A percentile compares a stretch with the other conserved stretches of the same genome.
Evolutionary conservation across 192 early-diverging fungal genomes (phyloP).

Genomic region (Coemansia sp.): DNA sequence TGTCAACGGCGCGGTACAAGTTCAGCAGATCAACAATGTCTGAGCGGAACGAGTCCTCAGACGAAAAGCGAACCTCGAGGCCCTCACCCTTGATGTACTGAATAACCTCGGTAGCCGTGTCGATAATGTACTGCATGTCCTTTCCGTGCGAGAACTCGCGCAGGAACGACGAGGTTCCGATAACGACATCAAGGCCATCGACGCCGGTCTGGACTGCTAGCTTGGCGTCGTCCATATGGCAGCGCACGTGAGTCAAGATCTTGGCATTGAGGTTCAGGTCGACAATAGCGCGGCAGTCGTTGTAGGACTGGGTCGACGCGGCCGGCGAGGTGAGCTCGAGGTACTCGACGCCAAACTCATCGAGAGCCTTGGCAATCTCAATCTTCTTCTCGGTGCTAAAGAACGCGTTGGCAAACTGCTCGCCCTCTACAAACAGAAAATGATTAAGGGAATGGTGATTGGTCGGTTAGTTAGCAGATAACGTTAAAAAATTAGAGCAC

Average conservation of each 20-base stretch:
- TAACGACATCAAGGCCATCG: conserved; percentile 95
- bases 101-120: conserved; percentile 95
- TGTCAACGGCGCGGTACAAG: conserved; percentile 95
- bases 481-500: too few relatives aligned
- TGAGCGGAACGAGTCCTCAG: conserved; percentile 96
- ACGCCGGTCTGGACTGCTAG: conserved; percentile 97
- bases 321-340: conserved; percentile 96
- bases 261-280: conserved; percentile 95
- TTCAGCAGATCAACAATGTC: conserved; percentile 96
- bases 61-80: conserved; percentile 95
- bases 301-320: conserved; percentile 93
- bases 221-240: conserved; percentile 98
- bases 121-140: conserved; percentile 97
- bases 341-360: conserved; percentile 98
- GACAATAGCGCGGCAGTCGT: conserved; percentile 88
- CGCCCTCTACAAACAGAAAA: conserved; percentile 70
- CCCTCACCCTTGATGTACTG: conserved; percentile 94
- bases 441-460: not conserved
- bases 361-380: conserved; percentile 97
- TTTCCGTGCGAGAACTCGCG: conserved; percentile 99
- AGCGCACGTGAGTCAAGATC: conserved; percentile 93
- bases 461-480: not conserved
- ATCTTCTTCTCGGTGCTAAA: conserved; percentile 98
- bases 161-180: conserved; percentile 93
- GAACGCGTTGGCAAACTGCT: conserved; percentile 99